Evolutionary conservation across 1,284 basidiomycete species (phyloP).

Genomic region (Apiotrichum mycotoxinovorans): DNA sequence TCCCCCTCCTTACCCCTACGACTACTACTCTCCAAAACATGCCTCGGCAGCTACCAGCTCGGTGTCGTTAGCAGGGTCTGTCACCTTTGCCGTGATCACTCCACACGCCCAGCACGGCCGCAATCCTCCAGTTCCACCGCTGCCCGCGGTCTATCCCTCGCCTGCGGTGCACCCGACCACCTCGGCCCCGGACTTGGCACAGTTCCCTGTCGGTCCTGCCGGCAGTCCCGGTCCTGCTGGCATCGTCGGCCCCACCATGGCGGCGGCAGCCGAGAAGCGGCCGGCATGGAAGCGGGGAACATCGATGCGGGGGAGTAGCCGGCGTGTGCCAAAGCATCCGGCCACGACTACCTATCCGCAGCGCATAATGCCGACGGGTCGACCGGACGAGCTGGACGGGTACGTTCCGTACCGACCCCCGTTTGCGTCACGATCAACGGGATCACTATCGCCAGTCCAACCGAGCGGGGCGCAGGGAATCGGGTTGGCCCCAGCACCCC

Average conservation of each 20-base stretch:
- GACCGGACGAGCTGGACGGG: conserved; percentile 8
- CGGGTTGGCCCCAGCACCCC: conserved; percentile 8
- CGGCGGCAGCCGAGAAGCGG: conserved; percentile 1
- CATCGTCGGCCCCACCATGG: neutral
- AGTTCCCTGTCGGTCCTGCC: neutral
- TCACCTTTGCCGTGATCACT: neutral
- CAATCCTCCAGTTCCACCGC: neutral
- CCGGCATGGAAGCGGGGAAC: conserved; percentile 1
- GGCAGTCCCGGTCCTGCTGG: neutral
- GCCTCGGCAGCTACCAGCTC: no score
- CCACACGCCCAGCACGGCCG: neutral
- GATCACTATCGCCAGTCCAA: conserved; percentile 6
- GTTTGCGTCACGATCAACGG: conserved; percentile 5
- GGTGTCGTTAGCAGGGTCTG: no score
- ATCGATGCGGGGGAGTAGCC: neutral
- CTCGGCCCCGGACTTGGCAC: neutral
- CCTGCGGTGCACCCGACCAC: neutral
- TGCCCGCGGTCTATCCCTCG: neutral
- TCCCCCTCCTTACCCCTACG: no score
- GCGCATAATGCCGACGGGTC: neutral
- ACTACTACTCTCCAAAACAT: no score
- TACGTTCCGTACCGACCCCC: conserved; percentile 21
- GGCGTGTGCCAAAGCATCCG: neutral
- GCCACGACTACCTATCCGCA: neutral
- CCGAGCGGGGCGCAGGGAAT: conserved; percentile 20